Percentiles rank a stretch among this genome's conserved stretches.
Evolutionary conservation across 441 rosid genomes (phyloP).

Genomic region (Mallotus repandus): DNA sequence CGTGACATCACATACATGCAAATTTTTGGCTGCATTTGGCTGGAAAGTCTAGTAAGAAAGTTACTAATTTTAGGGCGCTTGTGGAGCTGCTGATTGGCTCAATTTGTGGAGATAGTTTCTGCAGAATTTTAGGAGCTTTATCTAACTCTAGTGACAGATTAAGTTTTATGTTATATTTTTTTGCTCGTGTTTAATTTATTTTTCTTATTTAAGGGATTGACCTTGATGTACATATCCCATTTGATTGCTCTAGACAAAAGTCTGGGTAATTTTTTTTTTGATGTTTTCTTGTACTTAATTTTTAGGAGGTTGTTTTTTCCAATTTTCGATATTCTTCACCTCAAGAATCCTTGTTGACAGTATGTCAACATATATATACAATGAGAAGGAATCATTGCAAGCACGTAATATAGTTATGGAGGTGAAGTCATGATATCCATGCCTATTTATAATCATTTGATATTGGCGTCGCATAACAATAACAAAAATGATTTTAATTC

Average conservation of each 20-base stretch:
- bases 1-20: slow-evolving; percentile 41
- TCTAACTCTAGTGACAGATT: slow-evolving; percentile 43
- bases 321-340: too few species aligned
- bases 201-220: slow-evolving; percentile 25
- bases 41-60: slow-evolving; percentile 39
- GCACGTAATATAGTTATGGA: too few species aligned
- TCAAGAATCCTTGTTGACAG: too few species aligned
- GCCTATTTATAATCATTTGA: too few species aligned
- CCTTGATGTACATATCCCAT: slow-evolving; percentile 40
- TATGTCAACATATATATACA: too few species aligned
- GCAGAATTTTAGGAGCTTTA: slow-evolving; percentile 43
- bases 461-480: too few species aligned
- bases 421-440: too few species aligned
- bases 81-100: slow-evolving; percentile 28
- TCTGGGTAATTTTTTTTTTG: slow-evolving; percentile 27
- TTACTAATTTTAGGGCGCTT: slow-evolving; percentile 38
- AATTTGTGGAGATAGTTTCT: slow-evolving; percentile 30
- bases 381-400: too few species aligned
- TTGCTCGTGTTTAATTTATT: slow-evolving; percentile 8
- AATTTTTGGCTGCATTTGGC: slow-evolving; percentile 44
- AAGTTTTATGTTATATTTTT: slow-evolving; percentile 6
- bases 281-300: slow-evolving; percentile 22
- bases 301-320: neutral
- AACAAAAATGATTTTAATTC: too few species aligned
- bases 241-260: slow-evolving; percentile 45